Base-by-base conservation (phyloP, 345 rosid species). In the Gossypioides kirkii region DNA sequence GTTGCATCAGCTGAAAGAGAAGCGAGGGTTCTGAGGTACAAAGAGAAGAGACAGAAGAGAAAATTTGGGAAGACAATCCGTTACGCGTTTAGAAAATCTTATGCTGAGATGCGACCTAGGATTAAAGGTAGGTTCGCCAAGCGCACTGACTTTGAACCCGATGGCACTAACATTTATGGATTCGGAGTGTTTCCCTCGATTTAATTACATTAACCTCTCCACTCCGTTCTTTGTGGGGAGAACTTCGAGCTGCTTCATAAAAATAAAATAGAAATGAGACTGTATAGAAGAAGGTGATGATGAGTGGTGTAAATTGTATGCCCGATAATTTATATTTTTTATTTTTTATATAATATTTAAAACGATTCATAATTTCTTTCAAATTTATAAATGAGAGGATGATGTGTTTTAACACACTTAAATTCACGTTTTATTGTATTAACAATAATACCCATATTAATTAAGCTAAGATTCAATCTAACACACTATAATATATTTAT, bases 91-190 rank as follows among this genome's bases (percentile, higher is more conserved):
- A 68, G 99, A 52, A 92, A 95, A 78, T 98, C 99, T 0, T 92
- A 91, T 42, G 97, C 98, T 0, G 97, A 95, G 80, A 88, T 90
- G 75, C 81, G 98, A 81, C 99, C 97, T 0, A 77, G 98, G 13
- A 95, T 95, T 84, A 95, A 92, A 41, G 99, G 98, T 7, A 75
- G 99, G 76, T 92, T 95, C 73, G 96, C 94, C 7, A 92, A 92
- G 70, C 92, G 91, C 20, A 46, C 86, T 0, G 95, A 90, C 3
- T 26, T 66, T 0, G 83, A 74, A 4, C 84, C 6, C 1, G 90
- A 90, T 13, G 89, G 82, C 6, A 69, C 73, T 1, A 73, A 80
- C 70, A 71, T 83, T 38, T 87, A 80, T 46, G 88, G 87, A 53
- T 92, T 89, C 66, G 91, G 96, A 52, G 86, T 92, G 63, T 96